Evolutionary conservation across 371 early-diverging fungal species (phyloP), one percentile per base, ranked within the genome.

Genomic region (Batrachochytrium dendrobatidis): DNA sequence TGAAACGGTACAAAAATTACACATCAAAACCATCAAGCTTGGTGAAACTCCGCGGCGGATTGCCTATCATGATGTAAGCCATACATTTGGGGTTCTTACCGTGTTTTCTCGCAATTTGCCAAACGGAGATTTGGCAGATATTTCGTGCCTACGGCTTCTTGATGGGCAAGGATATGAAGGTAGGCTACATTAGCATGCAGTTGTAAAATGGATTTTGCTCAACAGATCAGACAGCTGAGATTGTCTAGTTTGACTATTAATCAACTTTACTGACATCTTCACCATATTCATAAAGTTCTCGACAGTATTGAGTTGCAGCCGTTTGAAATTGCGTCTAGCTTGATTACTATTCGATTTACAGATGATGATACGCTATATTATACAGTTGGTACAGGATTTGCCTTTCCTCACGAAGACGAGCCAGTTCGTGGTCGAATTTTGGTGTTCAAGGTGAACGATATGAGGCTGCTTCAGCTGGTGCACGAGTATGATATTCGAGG

Each of bases 1-100:
- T 1, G 91, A 95, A 55, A 74, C 80, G 3, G 79, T 86, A 30
- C 88, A 89, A 66, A 86, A 86, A 58, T 79, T 94, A 18, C 95
- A 95, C 62, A 77, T 91, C 52, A 80, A 81, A 8, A 85, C 76
- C 26, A 57, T 84, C n/a, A 77, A 82, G 1, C 66, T 94, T 0
- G 61, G 61, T 43, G 86, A 89, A 51, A 85, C 82, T 70, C 83
- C 87, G 0, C 79, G 83, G 3, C 80, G 91, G 22, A 81, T 95
- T 30, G 74, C 78, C 0, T 80, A 87, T 53, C 76, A 86, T 33
- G 75, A 80, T 17, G 51, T 62, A 0, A 35, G 75, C 10, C 66
- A 77, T 46, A 73, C 79, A 0, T 66, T 92, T 56, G 87, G 79
- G 0, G 72, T 91, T 0, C 69, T 84, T 6, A 77, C 85, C 0